A percentile compares a stretch with the other conserved stretches of the same genome.
phyloP scores from a whole-genome alignment of 129 eudicot genomes.

The Arctium lappa region DNA sequence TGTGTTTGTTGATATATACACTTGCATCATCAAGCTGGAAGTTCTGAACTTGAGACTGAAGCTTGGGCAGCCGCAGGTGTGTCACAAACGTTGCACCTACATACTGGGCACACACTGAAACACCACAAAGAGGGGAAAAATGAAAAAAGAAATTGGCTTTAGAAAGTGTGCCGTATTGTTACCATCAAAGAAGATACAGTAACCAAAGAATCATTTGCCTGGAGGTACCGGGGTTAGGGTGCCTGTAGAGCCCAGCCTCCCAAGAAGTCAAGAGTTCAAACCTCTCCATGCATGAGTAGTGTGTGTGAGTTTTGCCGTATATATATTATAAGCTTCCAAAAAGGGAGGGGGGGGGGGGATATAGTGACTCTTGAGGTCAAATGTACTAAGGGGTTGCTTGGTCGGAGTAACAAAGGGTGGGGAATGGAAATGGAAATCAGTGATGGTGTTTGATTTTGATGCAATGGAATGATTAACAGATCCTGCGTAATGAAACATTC shows the following conservation, averaged over 20 bases:
- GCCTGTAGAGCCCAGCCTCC: background rate
- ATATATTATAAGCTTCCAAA: too few relatives aligned
- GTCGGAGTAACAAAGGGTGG: too few relatives aligned
- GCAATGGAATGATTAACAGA: too few relatives aligned
- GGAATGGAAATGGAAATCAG: too few relatives aligned
- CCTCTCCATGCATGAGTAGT: background rate
- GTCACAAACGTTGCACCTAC: constrained; percentile 67
- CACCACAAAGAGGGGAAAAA: background rate
- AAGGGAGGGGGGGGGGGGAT: background rate
- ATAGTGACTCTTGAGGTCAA: background rate
- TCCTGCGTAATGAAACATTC: too few relatives aligned
- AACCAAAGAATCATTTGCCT: background rate
- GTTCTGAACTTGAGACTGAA: constrained; percentile 32
- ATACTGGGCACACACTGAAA: constrained; percentile 64
- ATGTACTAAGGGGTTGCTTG: too few relatives aligned
- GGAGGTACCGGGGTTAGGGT: background rate
- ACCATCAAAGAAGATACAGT: background rate
- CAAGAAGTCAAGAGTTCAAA: background rate
- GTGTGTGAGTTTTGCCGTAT: background rate
- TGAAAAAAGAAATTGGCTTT: background rate
- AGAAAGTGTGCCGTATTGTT: background rate
- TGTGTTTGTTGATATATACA: constrained; percentile 23
- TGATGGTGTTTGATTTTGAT: too few relatives aligned
- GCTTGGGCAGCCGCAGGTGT: constrained; percentile 9
- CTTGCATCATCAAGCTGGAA: constrained; percentile 26